Evolutionary conservation across 345 rosid genomes (phyloP).

Genomic region (Arabidopsis suecica): DNA sequence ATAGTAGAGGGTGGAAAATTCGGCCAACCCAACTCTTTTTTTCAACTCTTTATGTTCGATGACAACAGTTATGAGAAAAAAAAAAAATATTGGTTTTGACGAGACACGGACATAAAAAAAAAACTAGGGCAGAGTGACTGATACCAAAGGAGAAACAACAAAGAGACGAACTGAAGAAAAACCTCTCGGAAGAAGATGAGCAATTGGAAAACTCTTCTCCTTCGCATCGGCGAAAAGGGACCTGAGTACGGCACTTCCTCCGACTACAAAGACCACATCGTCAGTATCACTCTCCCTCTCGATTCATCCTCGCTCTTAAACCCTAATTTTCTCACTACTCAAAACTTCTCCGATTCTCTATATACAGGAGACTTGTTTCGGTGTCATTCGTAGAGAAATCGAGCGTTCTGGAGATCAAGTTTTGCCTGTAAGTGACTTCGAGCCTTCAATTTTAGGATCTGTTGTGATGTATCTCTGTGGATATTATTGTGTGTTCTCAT

Average conservation of each 20-base stretch:
- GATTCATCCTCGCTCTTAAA: conserved; percentile 23
- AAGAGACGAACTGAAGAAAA: neutral
- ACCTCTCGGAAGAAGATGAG: conserved; percentile 48
- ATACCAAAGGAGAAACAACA: neutral
- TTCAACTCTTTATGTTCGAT: no score
- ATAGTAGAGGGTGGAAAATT: no score
- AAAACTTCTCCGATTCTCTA: neutral
- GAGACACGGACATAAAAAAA: neutral
- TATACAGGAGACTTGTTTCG: conserved; percentile 81
- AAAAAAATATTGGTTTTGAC: neutral
- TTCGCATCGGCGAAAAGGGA: conserved; percentile 88
- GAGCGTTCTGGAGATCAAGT: conserved; percentile 75
- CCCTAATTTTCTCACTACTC: conserved; percentile 39
- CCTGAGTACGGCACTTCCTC: conserved; percentile 74
- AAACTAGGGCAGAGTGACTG: conserved; percentile 10
- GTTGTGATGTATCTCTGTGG: neutral
- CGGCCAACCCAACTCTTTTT: no score
- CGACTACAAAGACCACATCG: conserved; percentile 87
- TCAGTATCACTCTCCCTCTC: conserved; percentile 43
- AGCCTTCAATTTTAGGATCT: neutral
- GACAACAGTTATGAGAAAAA: no score
- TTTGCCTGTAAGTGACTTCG: conserved; percentile 50
- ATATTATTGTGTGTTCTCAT: neutral
- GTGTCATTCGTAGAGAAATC: conserved; percentile 77
- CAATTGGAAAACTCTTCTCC: conserved; percentile 84